Evolutionary conservation across 208 protist genomes (phyloP), one percentile per base, ranked within the genome.

Genomic region (Willaertia magna): DNA sequence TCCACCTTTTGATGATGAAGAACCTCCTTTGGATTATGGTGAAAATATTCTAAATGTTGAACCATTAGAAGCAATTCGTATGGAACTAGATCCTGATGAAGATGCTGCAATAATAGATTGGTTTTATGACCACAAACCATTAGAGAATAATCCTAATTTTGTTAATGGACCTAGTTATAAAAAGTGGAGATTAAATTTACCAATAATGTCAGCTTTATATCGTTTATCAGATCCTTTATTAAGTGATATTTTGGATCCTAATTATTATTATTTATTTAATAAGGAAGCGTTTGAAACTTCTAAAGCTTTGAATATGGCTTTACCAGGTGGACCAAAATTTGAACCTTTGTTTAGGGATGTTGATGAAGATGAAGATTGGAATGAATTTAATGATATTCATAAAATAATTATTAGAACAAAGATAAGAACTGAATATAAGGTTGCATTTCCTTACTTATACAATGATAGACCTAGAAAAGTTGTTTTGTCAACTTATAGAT

Each of bases 311-410:
- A 99, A 99, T 90, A 90, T 99, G 85, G 95, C 98, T 83, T 99
- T 99, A 88, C 98, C 98, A 16, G 98, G 99, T 55, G 99, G 98
- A 4, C 99, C 99, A 12, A 99, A 99, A 88, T 98, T 97, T 87
- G 98, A 99, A 89, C 97, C 97, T n/a, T 85, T 98, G 7, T 98
- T 92, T 89, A 88, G 92, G 67, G 97, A 99, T 86, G 89, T 94
- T 11, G 88, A 92, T 40, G 91, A 96, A 67, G 95, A 98, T 79
- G 97, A 98, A 87, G 97, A 99, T 91, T 99, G 98, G 98, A 99
- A 99, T 88, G 98, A 99, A 90, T 99, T 99, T 92, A 99, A 99
- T 88, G 99, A 99, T 90, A 97, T 99, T 88, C 97, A 99, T 87
- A 99, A 99, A 89, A 95, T 99, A 74, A 99, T 99, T 89, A 96